Evolutionary conservation across 192 early-diverging fungal genomes (phyloP), one percentile per base, ranked within the genome.

Genomic region (Linderina pennispora): DNA sequence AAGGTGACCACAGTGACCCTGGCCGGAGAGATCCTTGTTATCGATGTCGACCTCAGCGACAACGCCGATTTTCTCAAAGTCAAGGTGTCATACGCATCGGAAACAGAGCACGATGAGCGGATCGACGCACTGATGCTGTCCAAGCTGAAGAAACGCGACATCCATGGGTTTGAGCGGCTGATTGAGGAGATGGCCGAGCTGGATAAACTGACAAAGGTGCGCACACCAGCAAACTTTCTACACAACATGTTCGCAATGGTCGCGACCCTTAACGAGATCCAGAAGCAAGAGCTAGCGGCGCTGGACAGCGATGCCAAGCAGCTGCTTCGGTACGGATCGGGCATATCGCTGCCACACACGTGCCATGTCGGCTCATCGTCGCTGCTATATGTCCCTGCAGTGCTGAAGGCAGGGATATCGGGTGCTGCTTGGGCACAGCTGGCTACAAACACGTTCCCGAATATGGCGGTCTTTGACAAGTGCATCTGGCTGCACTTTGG

Each of bases 41-140:
- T 72, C 8, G 68, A 72, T 16, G 68, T 72, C 8, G 68, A 72
- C 19, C 60, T 72, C 17, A 60, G 68, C 0, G 10, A 14, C 16
- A 24, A 4, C 21, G 26, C 16, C 11, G 46, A 45, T 4, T 33
- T 47, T 23, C 38, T 72, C 6, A 55, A 57, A 8, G 62, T 72
- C 45, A 72, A 72, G 7, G 52, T 72, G 0, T 72, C 68, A 8
- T 71, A 63, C 23, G 68, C 61, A 13, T 61, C 62, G 3, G 62
- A 61, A 16, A 60, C 59, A 16, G 53, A 55, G 34, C 62, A 72
- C 21, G 68, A 72, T 32, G 41, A 48, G 41, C 61, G 62, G 2
- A 60, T 72, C 4, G 61, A 72, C 16, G 36, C 48, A 19, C 26
- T 72, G 53, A 60, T 72, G 52, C 31, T 61, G 14, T 22, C 38